phyloP scores from a whole-genome alignment of 164 flowering plant species.

The Aristolochia californica region DNA sequence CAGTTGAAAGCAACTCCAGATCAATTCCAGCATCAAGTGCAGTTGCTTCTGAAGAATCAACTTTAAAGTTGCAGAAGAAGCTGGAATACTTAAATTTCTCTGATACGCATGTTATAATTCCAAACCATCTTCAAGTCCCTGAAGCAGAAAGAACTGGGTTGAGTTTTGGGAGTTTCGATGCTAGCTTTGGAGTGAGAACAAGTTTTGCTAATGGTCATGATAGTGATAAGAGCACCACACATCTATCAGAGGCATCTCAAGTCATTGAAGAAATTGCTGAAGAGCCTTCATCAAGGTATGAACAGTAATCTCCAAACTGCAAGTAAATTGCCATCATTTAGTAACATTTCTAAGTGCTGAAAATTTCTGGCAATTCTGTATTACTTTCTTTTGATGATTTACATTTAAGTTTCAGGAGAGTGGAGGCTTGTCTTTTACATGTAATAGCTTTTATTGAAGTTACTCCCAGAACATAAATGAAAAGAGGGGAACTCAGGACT shows the following conservation, averaged over 20 bases:
- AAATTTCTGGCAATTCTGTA: no score
- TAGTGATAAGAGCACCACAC: constrained; percentile 40
- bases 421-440: no score
- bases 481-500: no score
- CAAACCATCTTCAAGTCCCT: constrained; percentile 80
- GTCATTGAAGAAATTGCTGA: constrained; percentile 40
- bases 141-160: constrained; percentile 65
- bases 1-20: constrained; percentile 25
- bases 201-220: constrained; percentile 25
- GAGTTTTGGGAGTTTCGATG: constrained; percentile 89
- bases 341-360: no score
- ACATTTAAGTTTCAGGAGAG: no score
- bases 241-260: constrained; percentile 50
- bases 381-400: no score
- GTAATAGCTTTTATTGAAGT: no score
- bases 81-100: constrained; percentile 46
- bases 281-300: constrained; percentile 50
- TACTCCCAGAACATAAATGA: no score
- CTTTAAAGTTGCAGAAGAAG: constrained; percentile 42
- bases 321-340: no score
- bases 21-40: constrained; percentile 17
- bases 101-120: constrained; percentile 66
- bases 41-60: constrained; percentile 28
- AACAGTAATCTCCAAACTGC: not conserved
- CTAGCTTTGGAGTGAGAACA: constrained; percentile 37